A percentile compares a stretch with the other conserved stretches of the same genome.
phyloP scores from a whole-genome alignment of 805 yeast species.

The Cyberlindnera veronae region DNA sequence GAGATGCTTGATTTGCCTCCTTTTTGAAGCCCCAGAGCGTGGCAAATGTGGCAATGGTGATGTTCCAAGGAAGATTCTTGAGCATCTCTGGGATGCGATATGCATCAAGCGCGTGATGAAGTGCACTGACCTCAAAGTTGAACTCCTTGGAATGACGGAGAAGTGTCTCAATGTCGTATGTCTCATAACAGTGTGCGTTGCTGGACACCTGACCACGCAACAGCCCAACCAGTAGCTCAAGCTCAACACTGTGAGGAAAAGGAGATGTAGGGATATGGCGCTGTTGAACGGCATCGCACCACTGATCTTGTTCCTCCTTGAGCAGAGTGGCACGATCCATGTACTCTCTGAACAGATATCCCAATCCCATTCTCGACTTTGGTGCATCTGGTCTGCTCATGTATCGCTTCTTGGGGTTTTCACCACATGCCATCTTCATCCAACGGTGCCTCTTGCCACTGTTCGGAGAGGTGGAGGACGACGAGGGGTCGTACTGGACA shows the following conservation, averaged over 20 bases:
- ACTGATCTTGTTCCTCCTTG: conserved; percentile 8
- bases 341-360: conserved; percentile 9
- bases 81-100: conserved; percentile 7
- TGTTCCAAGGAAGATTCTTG: conserved; percentile 8
- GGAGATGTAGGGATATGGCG: conserved; percentile 1
- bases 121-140: conserved; percentile 7
- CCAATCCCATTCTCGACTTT: conserved; percentile 11
- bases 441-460: conserved; percentile 7
- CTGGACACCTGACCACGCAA: conserved; percentile 9
- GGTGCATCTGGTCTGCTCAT: conserved; percentile 10
- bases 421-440: conserved; percentile 14
- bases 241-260: conserved; percentile 8
- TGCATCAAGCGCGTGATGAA: conserved; percentile 10
- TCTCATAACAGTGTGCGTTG: conserved; percentile 11
- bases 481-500: conserved; percentile 2
- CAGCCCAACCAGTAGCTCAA: conserved; percentile 9
- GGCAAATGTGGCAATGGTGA: conserved; percentile 9
- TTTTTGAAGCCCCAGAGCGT: conserved; percentile 11
- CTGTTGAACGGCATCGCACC: conserved; percentile 6
- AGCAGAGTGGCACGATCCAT: conserved; percentile 10
- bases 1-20: conserved; percentile 10
- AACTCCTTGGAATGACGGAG: conserved; percentile 9
- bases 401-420: conserved; percentile 10
- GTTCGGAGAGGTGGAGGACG: conserved; percentile 2
- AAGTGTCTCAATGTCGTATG: conserved; percentile 9